Evolutionary conservation across 148 eudicot genomes (phyloP).

Genomic region (Gaultheria prostrata): DNA sequence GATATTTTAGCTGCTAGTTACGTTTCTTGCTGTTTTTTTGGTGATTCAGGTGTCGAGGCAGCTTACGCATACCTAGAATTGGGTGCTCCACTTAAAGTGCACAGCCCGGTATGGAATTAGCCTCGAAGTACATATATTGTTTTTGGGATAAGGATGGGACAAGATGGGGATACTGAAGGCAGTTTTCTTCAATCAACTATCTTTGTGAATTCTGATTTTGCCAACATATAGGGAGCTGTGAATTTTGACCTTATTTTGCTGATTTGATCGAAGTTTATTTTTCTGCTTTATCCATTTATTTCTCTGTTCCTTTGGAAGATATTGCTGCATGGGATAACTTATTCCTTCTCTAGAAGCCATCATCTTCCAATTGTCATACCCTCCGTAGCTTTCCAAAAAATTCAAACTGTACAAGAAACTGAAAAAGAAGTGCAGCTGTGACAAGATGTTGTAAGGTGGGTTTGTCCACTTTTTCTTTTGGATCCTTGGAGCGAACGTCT

Average conservation of each 20-base stretch:
- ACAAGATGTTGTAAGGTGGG: too few relatives aligned
- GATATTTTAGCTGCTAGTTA: neutral
- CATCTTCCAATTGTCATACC: neutral
- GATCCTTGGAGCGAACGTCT: too few relatives aligned
- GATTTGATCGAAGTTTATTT: neutral
- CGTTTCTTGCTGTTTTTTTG: neutral
- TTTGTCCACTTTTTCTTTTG: too few relatives aligned
- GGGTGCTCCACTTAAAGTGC: too few relatives aligned
- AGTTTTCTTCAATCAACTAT: neutral
- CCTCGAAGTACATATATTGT: too few relatives aligned
- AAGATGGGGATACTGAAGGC: neutral
- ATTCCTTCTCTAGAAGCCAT: neutral
- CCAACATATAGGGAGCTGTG: neutral
- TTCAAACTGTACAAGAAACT: too few relatives aligned
- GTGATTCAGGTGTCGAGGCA: neutral
- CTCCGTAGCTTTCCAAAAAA: too few relatives aligned
- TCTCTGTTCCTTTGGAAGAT: neutral
- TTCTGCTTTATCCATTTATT: neutral
- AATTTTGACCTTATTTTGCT: neutral
- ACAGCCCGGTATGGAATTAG: too few relatives aligned
- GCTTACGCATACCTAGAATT: too few relatives aligned
- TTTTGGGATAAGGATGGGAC: neutral
- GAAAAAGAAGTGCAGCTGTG: too few relatives aligned
- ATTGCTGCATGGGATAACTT: neutral
- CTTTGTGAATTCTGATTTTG: neutral